Percentiles rank a stretch among this genome's conserved stretches.
Evolutionary conservation across 371 early-diverging fungal genomes (phyloP).

Genomic region (Apophysomyces ossiformis): DNA sequence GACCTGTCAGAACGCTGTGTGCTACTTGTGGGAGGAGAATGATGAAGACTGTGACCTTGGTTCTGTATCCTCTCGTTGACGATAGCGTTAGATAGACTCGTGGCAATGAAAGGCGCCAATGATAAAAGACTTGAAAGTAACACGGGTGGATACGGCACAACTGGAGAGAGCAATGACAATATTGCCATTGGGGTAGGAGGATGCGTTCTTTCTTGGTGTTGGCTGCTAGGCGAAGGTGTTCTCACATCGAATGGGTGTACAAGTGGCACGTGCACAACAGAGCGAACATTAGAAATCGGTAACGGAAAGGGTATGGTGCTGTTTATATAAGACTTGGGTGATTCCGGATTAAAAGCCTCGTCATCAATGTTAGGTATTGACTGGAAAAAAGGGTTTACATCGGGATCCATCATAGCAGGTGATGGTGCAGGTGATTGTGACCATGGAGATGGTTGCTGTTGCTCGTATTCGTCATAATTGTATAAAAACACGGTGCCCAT

Average conservation of each 20-base stretch:
- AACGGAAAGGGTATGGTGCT: constrained; percentile 43
- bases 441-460: constrained; percentile 62
- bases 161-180: constrained; percentile 61
- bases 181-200: constrained; percentile 62
- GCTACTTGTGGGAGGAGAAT: neutral
- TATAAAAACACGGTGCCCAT: constrained; percentile 33
- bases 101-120: constrained; percentile 60
- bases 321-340: constrained; percentile 42
- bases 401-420: constrained; percentile 64
- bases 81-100: constrained; percentile 45
- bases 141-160: constrained; percentile 63
- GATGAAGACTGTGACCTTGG: constrained; percentile 3
- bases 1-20: neutral
- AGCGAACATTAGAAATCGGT: constrained; percentile 55
- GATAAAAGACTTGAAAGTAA: constrained; percentile 51
- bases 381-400: constrained; percentile 65
- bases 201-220: constrained; percentile 7
- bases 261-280: constrained; percentile 64
- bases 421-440: constrained; percentile 70
- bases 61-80: constrained; percentile 15
- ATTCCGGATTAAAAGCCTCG: constrained; percentile 63
- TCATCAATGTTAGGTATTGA: constrained; percentile 63
- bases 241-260: constrained; percentile 43
- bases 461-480: constrained; percentile 55
- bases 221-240: constrained; percentile 26